phyloP scores from a whole-genome alignment of 805 yeast species.

The Spathaspora gorwiae region DNA sequence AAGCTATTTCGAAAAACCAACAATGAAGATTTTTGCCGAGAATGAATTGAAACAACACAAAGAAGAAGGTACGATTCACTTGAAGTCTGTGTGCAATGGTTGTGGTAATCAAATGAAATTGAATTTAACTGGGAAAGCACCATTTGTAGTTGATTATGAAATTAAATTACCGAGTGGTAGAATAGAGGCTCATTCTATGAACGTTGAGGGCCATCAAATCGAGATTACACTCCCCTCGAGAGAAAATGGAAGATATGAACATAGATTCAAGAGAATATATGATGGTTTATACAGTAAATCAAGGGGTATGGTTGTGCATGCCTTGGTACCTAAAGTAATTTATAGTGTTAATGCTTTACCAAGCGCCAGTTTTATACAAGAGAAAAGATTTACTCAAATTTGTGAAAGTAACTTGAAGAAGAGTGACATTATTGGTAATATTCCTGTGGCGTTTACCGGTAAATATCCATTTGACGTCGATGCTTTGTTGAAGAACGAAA shows the following conservation, averaged over 20 bases:
- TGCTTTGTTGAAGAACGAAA: slow-evolving; percentile 56
- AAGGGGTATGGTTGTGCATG: slow-evolving; percentile 17
- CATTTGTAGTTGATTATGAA: slow-evolving; percentile 69
- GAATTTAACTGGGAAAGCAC: slow-evolving; percentile 53
- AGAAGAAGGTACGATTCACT: slow-evolving; percentile 18
- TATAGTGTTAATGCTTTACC: slow-evolving; percentile 62
- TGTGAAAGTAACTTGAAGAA: slow-evolving; percentile 34
- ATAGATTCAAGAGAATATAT: slow-evolving; percentile 55
- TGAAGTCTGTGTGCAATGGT: slow-evolving; percentile 29
- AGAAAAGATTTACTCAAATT: slow-evolving; percentile 45
- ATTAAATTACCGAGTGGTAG: slow-evolving; percentile 54
- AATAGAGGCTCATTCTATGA: slow-evolving; percentile 29
- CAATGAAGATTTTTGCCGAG: slow-evolving; percentile 14
- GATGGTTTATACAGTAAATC: slow-evolving; percentile 55
- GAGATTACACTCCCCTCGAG: slow-evolving; percentile 37
- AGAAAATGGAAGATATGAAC: slow-evolving; percentile 56
- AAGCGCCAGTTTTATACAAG: slow-evolving; percentile 43
- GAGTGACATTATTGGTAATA: slow-evolving; percentile 21
- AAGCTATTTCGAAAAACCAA: slow-evolving; percentile 22
- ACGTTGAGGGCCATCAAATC: slow-evolving; percentile 22
- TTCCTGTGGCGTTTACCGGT: slow-evolving; percentile 57
- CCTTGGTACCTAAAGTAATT: slow-evolving; percentile 14
- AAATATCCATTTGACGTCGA: slow-evolving; percentile 57
- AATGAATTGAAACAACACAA: slow-evolving; percentile 18
- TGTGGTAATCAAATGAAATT: slow-evolving; percentile 27